These are phyloP conservation scores for Tulasnella calospora DNA, from an alignment of 768 basidiomycete species.

Conservation along the genomic window DNA sequence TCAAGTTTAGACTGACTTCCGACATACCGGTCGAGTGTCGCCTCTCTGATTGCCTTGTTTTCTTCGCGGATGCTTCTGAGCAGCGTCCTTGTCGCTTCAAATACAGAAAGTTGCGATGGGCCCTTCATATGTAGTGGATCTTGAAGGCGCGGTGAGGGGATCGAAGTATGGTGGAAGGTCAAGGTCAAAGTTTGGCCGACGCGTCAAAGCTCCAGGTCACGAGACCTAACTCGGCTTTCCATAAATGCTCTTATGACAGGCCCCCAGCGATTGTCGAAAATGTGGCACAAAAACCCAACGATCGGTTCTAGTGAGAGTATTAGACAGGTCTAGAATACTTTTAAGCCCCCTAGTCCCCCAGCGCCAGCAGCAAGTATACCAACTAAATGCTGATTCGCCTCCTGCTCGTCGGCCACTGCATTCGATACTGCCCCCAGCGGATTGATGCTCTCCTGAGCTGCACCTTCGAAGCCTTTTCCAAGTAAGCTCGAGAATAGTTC, in stretches of 20 bases:
- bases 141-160: not conserved
- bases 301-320: not conserved
- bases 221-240: not conserved
- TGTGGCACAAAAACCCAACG: not conserved
- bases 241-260: not conserved
- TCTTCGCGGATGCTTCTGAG: not conserved
- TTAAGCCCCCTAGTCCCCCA: not conserved
- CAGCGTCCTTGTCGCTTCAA: not conserved
- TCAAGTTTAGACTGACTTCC: not conserved
- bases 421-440: not conserved
- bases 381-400: not conserved
- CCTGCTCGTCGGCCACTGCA: not conserved
- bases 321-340: not conserved
- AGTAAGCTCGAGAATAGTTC: conserved; percentile 87
- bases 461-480: conserved; percentile 53
- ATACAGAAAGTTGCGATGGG: not conserved
- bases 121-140: not conserved
- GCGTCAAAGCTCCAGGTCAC: not conserved
- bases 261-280: not conserved
- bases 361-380: not conserved
- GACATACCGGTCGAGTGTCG: not conserved
- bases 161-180: not conserved
- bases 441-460: conserved; percentile 26
- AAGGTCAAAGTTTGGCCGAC: not conserved
- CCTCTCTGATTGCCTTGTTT: not conserved